A percentile compares a stretch with the other conserved stretches of the same genome.
Evolutionary conservation across 2,329 filamentous ascomycete genomes (phyloP).

Genomic region (Grosmannia huntii): DNA sequence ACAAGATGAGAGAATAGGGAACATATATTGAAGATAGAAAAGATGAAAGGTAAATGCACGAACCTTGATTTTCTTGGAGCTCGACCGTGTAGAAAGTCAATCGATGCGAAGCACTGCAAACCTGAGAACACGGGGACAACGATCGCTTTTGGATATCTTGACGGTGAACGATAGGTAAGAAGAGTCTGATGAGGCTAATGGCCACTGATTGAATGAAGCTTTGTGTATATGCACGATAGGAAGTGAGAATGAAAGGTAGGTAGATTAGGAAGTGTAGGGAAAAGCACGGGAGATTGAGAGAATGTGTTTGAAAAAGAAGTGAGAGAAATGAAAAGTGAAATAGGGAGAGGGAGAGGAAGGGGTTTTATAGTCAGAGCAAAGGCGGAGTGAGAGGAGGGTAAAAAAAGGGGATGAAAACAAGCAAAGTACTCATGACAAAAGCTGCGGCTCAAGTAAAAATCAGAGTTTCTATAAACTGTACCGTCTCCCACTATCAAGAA

Average conservation of each 20-base stretch:
- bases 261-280: neutral
- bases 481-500: neutral
- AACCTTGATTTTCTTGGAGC: neutral
- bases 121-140: neutral
- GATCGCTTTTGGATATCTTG: neutral
- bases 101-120: neutral
- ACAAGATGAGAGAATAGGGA: neutral
- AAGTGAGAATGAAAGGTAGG: neutral
- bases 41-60: neutral
- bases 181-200: neutral
- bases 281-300: neutral
- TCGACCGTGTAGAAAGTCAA: neutral
- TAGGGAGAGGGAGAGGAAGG: neutral
- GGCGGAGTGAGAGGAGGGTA: neutral
- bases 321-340: neutral
- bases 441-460: neutral
- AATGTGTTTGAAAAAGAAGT: neutral
- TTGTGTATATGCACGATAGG: neutral
- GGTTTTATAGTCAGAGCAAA: neutral
- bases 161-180: neutral
- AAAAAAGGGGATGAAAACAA: neutral
- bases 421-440: neutral
- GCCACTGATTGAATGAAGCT: neutral
- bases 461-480: neutral
- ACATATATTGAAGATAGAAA: neutral